Evolutionary conservation across 805 yeast genomes (phyloP), one percentile per base, ranked within the genome.

Genomic region (Pichia rugopelliculosa): DNA sequence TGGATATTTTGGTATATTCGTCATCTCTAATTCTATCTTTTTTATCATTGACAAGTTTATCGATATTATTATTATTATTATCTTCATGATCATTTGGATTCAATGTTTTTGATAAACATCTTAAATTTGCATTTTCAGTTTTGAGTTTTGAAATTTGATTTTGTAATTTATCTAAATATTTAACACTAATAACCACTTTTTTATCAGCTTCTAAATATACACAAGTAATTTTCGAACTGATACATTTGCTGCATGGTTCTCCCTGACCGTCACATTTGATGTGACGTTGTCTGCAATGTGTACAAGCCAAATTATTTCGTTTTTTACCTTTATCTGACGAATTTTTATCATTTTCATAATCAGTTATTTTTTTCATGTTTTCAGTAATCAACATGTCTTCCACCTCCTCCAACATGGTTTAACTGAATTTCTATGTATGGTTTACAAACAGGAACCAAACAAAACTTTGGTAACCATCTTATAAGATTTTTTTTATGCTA

Each of bases 231-330:
- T 71, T 73, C 15, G 83, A 77, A 42, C 71, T 59, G 13, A 62
- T 64, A 59, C 93, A 85, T 56, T 80, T 80, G 44, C 68, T 62
- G 60, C 93, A 85, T 0, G 89, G 88, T 42, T 80, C 76, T 1
- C 87, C 87, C 4, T 24, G 44, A 2, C 89, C 89, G 13, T 87
- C 87, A 58, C 93, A 85, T 52, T 84, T 76, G 39, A 82, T 78
- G 62, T 85, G 93, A 45, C 88, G 71, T 42, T 77, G 74, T 27
- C 91, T 70, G 59, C 93, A 85, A 40, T 87, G 66, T 2, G 76
- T 75, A 60, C 91, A 84, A 3, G 68, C 68, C 17, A 58, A 43
- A n/a, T 39, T 55, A 2, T 62, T 59, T 45, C 61, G 52, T 25
- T 55, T 61, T 42, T 53, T 61, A 15, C 34, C 18, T 30, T 30